Evolutionary conservation across 1,139 yeast species (phyloP).

Genomic region (Pichiaceae sp.): DNA sequence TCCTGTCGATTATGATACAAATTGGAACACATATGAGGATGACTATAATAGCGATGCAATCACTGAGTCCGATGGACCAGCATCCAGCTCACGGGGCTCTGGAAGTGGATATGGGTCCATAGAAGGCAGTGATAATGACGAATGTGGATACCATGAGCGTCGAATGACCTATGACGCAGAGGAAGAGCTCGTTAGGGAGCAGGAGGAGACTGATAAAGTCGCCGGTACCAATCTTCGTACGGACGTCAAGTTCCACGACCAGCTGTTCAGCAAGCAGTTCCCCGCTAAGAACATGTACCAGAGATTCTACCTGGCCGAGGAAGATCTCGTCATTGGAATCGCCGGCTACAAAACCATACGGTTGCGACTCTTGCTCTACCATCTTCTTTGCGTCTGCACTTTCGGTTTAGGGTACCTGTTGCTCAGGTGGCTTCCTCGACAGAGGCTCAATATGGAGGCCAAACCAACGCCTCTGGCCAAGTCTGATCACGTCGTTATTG

Average conservation of each 20-base stretch:
- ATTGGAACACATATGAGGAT: constrained; percentile 58
- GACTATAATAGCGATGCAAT: constrained; percentile 16
- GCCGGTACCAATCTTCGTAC: constrained; percentile 5
- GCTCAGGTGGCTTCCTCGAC: constrained; percentile 79
- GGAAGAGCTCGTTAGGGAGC: constrained; percentile 14
- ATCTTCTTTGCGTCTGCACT: constrained; percentile 47
- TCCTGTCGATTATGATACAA: constrained; percentile 55
- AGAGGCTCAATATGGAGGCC: constrained; percentile 64
- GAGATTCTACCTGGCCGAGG: constrained; percentile 88
- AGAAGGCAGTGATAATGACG: constrained; percentile 10
- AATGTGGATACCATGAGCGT: constrained; percentile 8
- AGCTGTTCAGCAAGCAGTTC: constrained; percentile 28
- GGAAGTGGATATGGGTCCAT: constrained; percentile 9
- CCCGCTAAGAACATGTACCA: constrained; percentile 49
- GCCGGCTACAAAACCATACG: constrained; percentile 71
- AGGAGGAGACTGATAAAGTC: constrained; percentile 12
- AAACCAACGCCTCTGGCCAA: constrained; percentile 58
- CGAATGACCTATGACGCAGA: constrained; percentile 11
- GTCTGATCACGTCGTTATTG: constrained; percentile 91
- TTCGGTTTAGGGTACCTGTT: constrained; percentile 67
- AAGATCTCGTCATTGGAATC: constrained; percentile 85
- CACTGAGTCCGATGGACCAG: neutral
- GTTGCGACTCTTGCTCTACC: constrained; percentile 40
- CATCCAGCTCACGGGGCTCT: constrained; percentile 1
- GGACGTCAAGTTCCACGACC: constrained; percentile 19